phyloP scores from a whole-genome alignment of 352 stramenopile genomes.

The Phytophthora quininea region DNA sequence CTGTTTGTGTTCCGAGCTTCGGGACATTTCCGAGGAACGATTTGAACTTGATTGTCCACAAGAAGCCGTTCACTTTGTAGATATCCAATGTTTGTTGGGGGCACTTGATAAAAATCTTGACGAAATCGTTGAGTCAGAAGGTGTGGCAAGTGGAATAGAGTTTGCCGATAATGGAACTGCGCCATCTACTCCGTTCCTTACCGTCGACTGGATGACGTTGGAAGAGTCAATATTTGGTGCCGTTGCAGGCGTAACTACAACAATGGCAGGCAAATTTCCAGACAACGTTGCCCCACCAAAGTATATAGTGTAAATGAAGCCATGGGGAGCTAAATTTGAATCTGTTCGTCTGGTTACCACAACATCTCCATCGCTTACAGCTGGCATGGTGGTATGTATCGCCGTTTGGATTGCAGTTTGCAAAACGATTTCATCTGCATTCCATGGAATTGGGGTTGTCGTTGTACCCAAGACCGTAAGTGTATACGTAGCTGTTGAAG shows the following conservation, averaged over 20 bases:
- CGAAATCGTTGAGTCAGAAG: constrained; percentile 17
- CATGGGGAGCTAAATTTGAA: constrained; percentile 41
- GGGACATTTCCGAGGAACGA: constrained; percentile 73
- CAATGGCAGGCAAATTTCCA: constrained; percentile 40
- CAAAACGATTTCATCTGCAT: constrained; percentile 46
- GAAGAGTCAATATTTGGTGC: constrained; percentile 36
- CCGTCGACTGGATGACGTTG: constrained; percentile 39
- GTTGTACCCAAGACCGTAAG: constrained; percentile 37
- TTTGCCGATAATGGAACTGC: constrained; percentile 36
- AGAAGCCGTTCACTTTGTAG: constrained; percentile 78
- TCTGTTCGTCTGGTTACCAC: constrained; percentile 59
- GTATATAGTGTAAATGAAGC: constrained; percentile 77
- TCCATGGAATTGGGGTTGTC: constrained; percentile 54
- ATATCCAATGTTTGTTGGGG: constrained; percentile 47
- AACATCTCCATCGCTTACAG: constrained; percentile 39
- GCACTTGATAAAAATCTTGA: constrained; percentile 44
- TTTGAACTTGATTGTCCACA: constrained; percentile 85
- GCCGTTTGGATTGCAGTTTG: constrained; percentile 27
- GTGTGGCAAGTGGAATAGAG: constrained; percentile 57
- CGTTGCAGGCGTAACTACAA: constrained; percentile 14
- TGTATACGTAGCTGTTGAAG: constrained; percentile 41
- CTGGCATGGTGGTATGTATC: constrained; percentile 22
- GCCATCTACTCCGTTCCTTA: constrained; percentile 40
- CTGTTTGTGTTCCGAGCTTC: constrained; percentile 39
- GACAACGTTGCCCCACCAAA: constrained; percentile 55